Evolutionary conservation across 192 early-diverging fungal genomes (phyloP).

Genomic region (Podila verticillata): DNA sequence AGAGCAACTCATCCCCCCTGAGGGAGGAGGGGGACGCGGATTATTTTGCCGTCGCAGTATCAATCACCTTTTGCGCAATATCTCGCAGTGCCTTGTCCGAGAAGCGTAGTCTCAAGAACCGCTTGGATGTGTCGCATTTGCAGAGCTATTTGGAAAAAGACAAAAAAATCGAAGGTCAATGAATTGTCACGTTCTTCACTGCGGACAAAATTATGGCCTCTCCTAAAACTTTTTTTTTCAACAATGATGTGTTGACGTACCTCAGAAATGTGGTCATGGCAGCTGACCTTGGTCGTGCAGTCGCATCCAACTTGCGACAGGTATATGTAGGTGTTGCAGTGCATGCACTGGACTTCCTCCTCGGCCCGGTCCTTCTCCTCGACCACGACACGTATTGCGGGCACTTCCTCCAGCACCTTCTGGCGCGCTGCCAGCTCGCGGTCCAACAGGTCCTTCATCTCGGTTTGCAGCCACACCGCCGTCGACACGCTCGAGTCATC

Average conservation of each 20-base stretch:
- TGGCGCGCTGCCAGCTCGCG: slow-evolving; percentile 66
- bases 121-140: slow-evolving; percentile 40
- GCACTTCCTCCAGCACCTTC: slow-evolving; percentile 37
- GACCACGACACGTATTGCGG: slow-evolving; percentile 50
- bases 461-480: slow-evolving; percentile 60
- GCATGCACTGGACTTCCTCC: slow-evolving; percentile 69
- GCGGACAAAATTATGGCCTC: background rate
- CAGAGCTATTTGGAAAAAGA: slow-evolving; percentile 40
- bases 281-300: slow-evolving; percentile 71
- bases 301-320: slow-evolving; percentile 72
- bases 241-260: background rate
- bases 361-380: slow-evolving; percentile 59
- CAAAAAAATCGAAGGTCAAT: background rate
- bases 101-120: slow-evolving; percentile 41
- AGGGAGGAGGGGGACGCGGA: background rate
- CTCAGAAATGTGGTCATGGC: slow-evolving; percentile 69
- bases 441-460: slow-evolving; percentile 57
- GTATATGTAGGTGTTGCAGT: slow-evolving; percentile 79
- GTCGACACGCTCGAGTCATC: slow-evolving; percentile 41
- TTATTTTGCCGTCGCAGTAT: slow-evolving; percentile 6
- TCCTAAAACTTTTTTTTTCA: background rate
- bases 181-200: background rate
- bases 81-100: slow-evolving; percentile 47
- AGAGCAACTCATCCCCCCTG: too few relatives aligned
- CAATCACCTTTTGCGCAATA: slow-evolving; percentile 20